These are phyloP conservation scores for Caryopteris hybrid DNA, from an alignment of 305 asterid genomes.

Conservation along the genomic window DNA sequence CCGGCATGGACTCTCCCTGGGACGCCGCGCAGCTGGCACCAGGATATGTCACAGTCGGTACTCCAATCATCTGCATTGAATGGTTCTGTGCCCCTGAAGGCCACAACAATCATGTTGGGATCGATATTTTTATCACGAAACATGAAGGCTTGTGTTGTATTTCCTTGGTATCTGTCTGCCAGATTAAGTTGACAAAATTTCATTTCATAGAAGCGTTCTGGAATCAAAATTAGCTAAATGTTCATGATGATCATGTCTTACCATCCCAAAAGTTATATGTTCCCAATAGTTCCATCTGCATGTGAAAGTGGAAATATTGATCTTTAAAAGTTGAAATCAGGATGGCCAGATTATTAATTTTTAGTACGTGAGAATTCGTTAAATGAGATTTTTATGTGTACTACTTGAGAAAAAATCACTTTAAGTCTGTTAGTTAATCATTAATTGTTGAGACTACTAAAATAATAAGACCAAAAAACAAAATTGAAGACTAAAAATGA, in stretches of 20 bases:
- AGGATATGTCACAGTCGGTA: slow-evolving; percentile 54
- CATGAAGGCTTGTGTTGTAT: slow-evolving; percentile 50
- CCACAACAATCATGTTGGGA: slow-evolving; percentile 34
- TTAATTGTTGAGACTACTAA: too few relatives aligned
- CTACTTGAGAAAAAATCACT: too few relatives aligned
- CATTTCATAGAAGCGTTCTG: background rate
- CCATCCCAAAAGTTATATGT: slow-evolving; percentile 52
- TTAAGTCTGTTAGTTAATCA: too few relatives aligned
- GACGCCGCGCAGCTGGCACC: slow-evolving; percentile 31
- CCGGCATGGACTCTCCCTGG: slow-evolving; percentile 53
- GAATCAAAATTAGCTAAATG: too few relatives aligned
- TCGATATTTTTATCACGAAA: slow-evolving; percentile 24
- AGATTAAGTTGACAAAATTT: background rate
- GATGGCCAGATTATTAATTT: too few relatives aligned
- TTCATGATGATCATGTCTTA: too few relatives aligned
- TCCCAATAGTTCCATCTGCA: slow-evolving; percentile 55
- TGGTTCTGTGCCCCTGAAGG: slow-evolving; percentile 59
- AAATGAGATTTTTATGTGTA: too few relatives aligned
- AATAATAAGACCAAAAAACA: too few relatives aligned
- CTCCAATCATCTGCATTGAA: slow-evolving; percentile 47
- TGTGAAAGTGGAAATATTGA: too few relatives aligned
- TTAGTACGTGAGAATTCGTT: too few relatives aligned
- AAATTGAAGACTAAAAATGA: too few relatives aligned
- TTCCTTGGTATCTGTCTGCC: slow-evolving; percentile 32
- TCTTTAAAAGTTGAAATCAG: too few relatives aligned